Evolutionary conservation across 208 protist species (phyloP), one percentile per base, ranked within the genome.

Genomic region (Trypanosoma melophagium): DNA sequence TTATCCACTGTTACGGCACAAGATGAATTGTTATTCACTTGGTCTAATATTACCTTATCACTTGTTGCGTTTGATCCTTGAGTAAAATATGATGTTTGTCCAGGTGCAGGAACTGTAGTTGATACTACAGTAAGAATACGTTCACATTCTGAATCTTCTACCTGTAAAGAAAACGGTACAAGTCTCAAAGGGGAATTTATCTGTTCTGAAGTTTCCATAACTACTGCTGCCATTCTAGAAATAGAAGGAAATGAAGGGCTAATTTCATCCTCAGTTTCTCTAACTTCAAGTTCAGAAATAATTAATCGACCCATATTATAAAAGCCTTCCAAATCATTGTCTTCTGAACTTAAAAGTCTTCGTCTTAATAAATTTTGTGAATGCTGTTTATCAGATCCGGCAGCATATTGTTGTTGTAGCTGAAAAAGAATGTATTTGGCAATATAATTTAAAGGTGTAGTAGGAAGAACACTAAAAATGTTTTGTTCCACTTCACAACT

Each of bases 371-470:
- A 19, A 16, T 21, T 10, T 35, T 42, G 14, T 8, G 12, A n/a
- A 12, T 35, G 45, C 14, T 19, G 1, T 24, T 40, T 38, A 17
- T 17, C 17, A 28, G 17, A 3, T 3, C 22, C 35, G 14, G 13
- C 21, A 38, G 21, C 54, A 21, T 60, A 50, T 8, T 41, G 0
- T n/a, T 74, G 9, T 16, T 57, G 31, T 42, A 76, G 16, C 35
- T 60, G 44, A 21, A 58, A 45, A 40, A 76, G 16, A 55, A 69
- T 69, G 22, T 55, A 59, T 56, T 66, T 76, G 9, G 70, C 70
- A 13, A 76, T 44, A 47, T 70, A 66, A 54, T 57, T 65, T 38
- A 76, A 54, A 58, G 70, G 63, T 40, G 49, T 66, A 13, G 49
- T 70, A 19, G 70, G 70, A 38, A 69, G 49, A 59, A 76, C 44